phyloP scores from a whole-genome alignment of 2,329 filamentous ascomycete genomes.

The Colletotrichum sp. region DNA sequence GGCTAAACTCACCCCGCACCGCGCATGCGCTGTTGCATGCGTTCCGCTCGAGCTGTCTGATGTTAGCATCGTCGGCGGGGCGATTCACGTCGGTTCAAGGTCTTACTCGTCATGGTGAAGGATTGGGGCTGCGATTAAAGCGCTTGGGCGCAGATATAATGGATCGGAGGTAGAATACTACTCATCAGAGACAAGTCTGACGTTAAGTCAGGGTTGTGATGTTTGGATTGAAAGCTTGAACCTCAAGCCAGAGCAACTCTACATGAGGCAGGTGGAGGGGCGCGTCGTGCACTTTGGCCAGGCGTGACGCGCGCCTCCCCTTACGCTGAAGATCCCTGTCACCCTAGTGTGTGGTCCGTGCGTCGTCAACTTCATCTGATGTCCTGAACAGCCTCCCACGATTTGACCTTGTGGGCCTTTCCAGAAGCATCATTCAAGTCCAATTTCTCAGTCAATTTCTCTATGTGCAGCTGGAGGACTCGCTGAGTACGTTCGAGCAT shows the following conservation, averaged over 20 bases:
- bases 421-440: not conserved
- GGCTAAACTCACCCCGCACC: conserved; percentile 60
- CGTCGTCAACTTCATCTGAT: not conserved
- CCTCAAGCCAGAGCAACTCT: not conserved
- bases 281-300: not conserved
- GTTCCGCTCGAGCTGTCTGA: conserved; percentile 59
- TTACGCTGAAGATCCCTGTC: not conserved
- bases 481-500: not conserved
- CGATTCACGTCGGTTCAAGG: not conserved
- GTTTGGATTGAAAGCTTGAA: not conserved
- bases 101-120: conserved; percentile 39
- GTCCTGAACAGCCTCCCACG: too few species aligned
- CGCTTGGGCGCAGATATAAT: not conserved
- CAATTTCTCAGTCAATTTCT: not conserved
- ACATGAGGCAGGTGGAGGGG: not conserved
- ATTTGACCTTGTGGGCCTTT: not conserved
- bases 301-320: not conserved
- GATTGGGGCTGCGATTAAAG: not conserved
- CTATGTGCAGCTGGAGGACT: not conserved
- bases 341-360: not conserved
- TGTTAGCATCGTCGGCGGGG: conserved; percentile 7
- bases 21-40: conserved; percentile 68
- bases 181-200: not conserved
- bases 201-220: not conserved
- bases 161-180: not conserved